These are phyloP conservation scores for Scolecobasidium constrictum DNA, from an alignment of 2,329 filamentous ascomycete species.

Conservation along the genomic window DNA sequence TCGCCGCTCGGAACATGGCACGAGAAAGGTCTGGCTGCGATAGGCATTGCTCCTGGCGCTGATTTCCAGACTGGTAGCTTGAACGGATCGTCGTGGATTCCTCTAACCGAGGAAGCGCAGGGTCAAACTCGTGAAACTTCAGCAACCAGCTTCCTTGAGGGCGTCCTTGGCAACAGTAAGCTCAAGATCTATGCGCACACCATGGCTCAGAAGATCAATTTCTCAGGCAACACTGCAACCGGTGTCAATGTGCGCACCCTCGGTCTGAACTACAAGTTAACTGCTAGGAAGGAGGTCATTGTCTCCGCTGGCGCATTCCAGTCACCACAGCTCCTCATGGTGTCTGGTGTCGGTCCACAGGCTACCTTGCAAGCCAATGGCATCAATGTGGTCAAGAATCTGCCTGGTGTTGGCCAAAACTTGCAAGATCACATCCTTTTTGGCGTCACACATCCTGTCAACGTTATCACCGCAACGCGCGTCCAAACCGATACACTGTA, in stretches of 20 bases:
- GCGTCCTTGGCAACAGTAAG: constrained; percentile 12
- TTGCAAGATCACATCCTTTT: constrained; percentile 8
- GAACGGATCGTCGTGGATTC: constrained; percentile 9
- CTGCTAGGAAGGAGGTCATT: constrained; percentile 10
- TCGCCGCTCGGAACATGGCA: constrained; percentile 1
- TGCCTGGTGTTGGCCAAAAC: constrained; percentile 8
- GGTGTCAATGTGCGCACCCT: constrained; percentile 5
- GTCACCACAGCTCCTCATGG: constrained; percentile 11
- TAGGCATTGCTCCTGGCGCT: constrained; percentile 16
- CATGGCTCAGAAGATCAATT: constrained; percentile 24
- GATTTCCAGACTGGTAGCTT: constrained; percentile 14
- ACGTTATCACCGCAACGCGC: not conserved
- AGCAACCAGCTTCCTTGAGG: constrained; percentile 15
- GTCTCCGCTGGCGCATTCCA: constrained; percentile 9
- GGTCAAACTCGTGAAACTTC: constrained; percentile 13
- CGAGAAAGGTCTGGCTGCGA: constrained; percentile 12
- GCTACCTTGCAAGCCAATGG: constrained; percentile 6
- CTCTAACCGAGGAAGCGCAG: constrained; percentile 21
- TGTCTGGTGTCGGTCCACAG: constrained; percentile 9
- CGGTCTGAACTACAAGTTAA: constrained; percentile 3
- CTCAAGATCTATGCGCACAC: constrained; percentile 21
- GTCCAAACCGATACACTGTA: not conserved
- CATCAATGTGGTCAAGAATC: constrained; percentile 5
- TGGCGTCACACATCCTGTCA: not conserved
- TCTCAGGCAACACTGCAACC: constrained; percentile 15